These are phyloP conservation scores for Apophysomyces variabilis DNA, from an alignment of 371 early-diverging fungal genomes.

Conservation along the genomic window DNA sequence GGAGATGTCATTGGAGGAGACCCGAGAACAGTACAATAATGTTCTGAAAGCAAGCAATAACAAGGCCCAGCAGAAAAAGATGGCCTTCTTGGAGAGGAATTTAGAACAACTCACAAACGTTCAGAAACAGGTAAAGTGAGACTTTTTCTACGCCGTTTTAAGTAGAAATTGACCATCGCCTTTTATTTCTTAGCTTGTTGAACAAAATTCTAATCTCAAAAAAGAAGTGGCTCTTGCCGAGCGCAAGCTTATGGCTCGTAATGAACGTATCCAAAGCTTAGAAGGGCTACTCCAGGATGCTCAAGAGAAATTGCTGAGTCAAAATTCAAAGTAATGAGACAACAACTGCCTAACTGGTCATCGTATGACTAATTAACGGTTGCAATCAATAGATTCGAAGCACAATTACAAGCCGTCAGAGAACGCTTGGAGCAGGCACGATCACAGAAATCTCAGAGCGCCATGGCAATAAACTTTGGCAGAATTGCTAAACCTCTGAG, in stretches of 20 bases:
- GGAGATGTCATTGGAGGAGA: conserved; percentile 92
- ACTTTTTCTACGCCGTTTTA: too few relatives aligned
- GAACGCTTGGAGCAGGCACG: conserved; percentile 82
- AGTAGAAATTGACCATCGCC: too few relatives aligned
- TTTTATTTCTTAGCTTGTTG: conserved; percentile 69
- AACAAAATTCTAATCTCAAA: conserved; percentile 92
- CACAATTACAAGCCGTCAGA: conserved; percentile 76
- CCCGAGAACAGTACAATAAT: conserved; percentile 87
- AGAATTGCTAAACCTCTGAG: conserved; percentile 94
- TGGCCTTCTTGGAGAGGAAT: conserved; percentile 94
- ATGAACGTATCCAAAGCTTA: conserved; percentile 91
- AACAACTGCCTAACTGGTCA: conserved; percentile 9
- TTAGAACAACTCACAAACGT: conserved; percentile 93
- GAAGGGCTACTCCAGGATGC: conserved; percentile 86
- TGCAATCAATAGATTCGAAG: conserved; percentile 64
- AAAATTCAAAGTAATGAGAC: conserved; percentile 77
- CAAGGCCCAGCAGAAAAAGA: conserved; percentile 90
- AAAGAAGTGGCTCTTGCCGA: conserved; percentile 90
- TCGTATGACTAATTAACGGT: neutral
- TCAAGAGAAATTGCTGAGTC: conserved; percentile 73
- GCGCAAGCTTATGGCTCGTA: conserved; percentile 87
- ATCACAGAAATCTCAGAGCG: conserved; percentile 60
- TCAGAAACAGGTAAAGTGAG: conserved; percentile 75
- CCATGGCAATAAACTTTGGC: conserved; percentile 77
- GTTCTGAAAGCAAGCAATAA: conserved; percentile 81